Evolutionary conservation across 345 rosid genomes (phyloP).

Genomic region (Carallia pectinifolia): DNA sequence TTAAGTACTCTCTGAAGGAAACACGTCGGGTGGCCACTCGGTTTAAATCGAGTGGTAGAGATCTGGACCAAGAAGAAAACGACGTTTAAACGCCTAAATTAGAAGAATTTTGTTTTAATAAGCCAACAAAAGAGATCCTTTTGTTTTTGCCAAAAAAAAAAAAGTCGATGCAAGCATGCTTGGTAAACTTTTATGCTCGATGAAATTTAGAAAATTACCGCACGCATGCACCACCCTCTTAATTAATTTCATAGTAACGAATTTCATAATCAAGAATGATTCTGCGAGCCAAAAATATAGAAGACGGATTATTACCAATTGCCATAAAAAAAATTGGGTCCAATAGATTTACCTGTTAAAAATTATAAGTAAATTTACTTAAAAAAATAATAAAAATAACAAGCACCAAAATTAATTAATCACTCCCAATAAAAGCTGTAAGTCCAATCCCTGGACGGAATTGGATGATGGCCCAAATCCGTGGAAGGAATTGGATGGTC

Average conservation of each 20-base stretch:
- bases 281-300: conserved; percentile 16
- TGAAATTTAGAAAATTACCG: too few relatives aligned
- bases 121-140: too few relatives aligned
- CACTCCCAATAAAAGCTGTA: conserved; percentile 35
- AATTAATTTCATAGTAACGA: neutral
- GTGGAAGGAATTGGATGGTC: neutral
- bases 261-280: conserved; percentile 30
- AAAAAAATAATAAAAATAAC: too few relatives aligned
- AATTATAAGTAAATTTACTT: too few relatives aligned
- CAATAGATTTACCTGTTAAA: too few relatives aligned
- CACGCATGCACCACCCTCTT: neutral
- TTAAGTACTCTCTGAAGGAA: too few relatives aligned
- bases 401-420: conserved; percentile 28
- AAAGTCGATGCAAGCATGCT: neutral
- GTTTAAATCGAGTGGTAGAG: too few relatives aligned
- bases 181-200: too few relatives aligned
- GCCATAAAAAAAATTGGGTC: neutral
- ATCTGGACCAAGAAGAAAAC: neutral
- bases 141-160: neutral
- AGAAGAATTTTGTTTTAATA: neutral
- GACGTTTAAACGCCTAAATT: neutral
- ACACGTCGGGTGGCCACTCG: too few relatives aligned
- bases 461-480: conserved; percentile 40
- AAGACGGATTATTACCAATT: conserved; percentile 17
- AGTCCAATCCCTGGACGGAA: conserved; percentile 7